These are phyloP conservation scores for Naganishia antarctica DNA, from an alignment of 768 basidiomycete species.

Conservation along the genomic window DNA sequence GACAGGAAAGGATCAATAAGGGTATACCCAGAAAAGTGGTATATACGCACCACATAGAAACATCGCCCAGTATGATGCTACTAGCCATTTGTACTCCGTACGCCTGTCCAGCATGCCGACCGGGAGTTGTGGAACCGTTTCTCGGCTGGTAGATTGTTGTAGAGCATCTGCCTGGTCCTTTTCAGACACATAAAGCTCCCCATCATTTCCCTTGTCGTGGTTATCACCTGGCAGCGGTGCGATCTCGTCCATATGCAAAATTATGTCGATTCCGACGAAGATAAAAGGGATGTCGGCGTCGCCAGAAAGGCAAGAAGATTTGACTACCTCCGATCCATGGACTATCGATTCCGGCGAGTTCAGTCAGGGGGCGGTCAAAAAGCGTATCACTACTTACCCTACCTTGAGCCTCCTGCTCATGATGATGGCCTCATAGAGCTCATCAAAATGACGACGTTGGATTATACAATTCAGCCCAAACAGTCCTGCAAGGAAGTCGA, in stretches of 20 bases:
- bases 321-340: no score
- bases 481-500: no score
- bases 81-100: slow-evolving; percentile 12
- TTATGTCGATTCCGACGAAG: no score
- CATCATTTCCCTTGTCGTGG: background rate
- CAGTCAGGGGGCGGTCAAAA: no score
- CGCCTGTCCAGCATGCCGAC: slow-evolving; percentile 5
- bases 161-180: background rate
- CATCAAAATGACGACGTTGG: no score
- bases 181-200: background rate
- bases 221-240: background rate
- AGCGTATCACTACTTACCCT: no score
- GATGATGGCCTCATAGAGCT: no score
- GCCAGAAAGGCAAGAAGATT: no score
- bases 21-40: background rate
- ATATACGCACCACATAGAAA: slow-evolving; percentile 4
- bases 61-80: background rate
- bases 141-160: background rate
- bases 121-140: background rate
- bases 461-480: no score
- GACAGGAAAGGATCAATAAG: background rate
- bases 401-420: no score
- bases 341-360: no score
- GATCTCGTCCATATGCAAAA: background rate
- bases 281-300: no score